Evolutionary conservation across 108 stramenopile genomes (phyloP).

Genomic region (Mayamaea pseudoterrestris): DNA sequence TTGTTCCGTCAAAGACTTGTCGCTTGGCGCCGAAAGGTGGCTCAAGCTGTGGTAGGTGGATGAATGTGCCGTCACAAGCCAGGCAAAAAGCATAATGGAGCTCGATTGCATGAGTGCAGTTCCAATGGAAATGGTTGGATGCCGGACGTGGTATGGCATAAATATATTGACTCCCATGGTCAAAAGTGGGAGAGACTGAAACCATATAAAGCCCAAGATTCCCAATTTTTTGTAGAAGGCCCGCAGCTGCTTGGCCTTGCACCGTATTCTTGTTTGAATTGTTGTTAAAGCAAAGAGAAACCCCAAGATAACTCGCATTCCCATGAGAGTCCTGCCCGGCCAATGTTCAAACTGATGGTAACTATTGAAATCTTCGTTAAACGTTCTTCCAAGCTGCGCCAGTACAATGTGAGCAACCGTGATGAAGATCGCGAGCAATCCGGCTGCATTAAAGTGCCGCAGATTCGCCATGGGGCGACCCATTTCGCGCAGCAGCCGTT

Average conservation of each 20-base stretch:
- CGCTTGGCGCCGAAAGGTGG: conserved; percentile 17
- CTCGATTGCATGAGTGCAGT: conserved; percentile 46
- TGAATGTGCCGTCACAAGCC: conserved; percentile 60
- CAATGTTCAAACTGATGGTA: conserved; percentile 75
- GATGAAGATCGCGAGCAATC: conserved; percentile 32
- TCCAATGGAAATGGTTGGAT: conserved; percentile 51
- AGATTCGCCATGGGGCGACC: conserved; percentile 49
- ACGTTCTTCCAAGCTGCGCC: conserved; percentile 74
- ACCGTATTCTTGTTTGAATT: conserved; percentile 41
- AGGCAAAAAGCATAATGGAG: conserved; percentile 45
- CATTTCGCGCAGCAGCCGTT: conserved; percentile 36
- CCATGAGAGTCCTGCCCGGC: conserved; percentile 66
- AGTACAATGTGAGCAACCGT: conserved; percentile 39
- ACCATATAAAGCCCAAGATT: conserved; percentile 56
- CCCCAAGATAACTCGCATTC: conserved; percentile 49
- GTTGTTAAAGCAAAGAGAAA: conserved; percentile 37
- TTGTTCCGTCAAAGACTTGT: conserved; percentile 20
- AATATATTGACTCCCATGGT: conserved; percentile 37
- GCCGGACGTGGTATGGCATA: conserved; percentile 50
- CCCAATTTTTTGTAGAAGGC: conserved; percentile 52
- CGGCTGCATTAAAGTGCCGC: conserved; percentile 20
- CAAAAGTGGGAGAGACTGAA: conserved; percentile 56
- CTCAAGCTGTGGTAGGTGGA: conserved; percentile 56
- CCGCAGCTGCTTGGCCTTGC: conserved; percentile 38
- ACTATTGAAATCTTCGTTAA: conserved; percentile 81